Conservation (phyloP, 2,329 filamentous ascomycete genomes). For the Aspergillus fumigatus region DNA sequence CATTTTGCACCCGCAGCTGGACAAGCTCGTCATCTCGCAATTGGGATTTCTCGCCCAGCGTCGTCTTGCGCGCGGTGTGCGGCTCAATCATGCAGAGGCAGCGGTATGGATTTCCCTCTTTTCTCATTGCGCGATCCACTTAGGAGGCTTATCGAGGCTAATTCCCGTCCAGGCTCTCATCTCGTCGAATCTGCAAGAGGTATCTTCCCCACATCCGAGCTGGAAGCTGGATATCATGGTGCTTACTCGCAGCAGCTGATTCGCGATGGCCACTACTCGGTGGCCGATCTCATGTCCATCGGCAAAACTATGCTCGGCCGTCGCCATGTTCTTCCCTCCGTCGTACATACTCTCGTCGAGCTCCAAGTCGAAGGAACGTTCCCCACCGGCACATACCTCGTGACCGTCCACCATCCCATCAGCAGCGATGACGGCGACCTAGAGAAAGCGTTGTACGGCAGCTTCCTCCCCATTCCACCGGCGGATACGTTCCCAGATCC, state of each 20-base stretch:
- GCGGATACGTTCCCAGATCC: slow-evolving; percentile 63
- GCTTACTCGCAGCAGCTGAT: slow-evolving; percentile 58
- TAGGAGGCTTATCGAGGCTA: neutral
- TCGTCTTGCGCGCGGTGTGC: slow-evolving; percentile 79
- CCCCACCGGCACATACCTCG: slow-evolving; percentile 81
- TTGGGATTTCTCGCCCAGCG: slow-evolving; percentile 82
- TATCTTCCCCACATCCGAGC: slow-evolving; percentile 27
- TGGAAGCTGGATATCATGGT: slow-evolving; percentile 1
- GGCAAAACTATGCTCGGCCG: slow-evolving; percentile 90
- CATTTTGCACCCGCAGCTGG: slow-evolving; percentile 58
- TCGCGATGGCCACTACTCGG: slow-evolving; percentile 88
- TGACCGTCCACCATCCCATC: slow-evolving; percentile 90
- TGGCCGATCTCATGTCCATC: slow-evolving; percentile 88
- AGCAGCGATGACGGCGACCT: slow-evolving; percentile 81
- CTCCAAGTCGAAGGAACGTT: slow-evolving; percentile 96
- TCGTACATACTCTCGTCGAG: slow-evolving; percentile 72
- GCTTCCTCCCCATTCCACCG: slow-evolving; percentile 77
- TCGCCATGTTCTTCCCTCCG: slow-evolving; percentile 81
- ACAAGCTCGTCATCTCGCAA: slow-evolving; percentile 93
- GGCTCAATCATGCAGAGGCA: slow-evolving; percentile 86
- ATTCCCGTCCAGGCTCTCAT: slow-evolving; percentile 47
- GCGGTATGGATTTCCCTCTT: slow-evolving; percentile 49
- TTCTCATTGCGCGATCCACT: neutral
- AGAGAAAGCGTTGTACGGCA: slow-evolving; percentile 81
- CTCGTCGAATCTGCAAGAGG: slow-evolving; percentile 83